These are phyloP conservation scores for Aspergillus jensenii DNA, from an alignment of 2,329 filamentous ascomycete species.

Conservation along the genomic window DNA sequence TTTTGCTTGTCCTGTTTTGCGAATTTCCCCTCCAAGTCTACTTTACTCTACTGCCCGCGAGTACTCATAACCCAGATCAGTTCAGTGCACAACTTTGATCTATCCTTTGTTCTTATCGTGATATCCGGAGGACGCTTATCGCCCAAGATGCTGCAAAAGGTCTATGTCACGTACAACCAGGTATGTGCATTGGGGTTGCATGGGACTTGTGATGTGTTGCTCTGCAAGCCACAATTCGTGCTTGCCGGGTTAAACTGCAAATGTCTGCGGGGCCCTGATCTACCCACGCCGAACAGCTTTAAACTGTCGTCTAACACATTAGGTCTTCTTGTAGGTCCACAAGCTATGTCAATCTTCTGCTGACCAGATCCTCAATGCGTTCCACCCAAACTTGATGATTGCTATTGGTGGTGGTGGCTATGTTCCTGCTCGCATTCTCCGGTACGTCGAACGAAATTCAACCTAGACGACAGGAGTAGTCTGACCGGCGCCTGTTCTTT, in stretches of 20 bases:
- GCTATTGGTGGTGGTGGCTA: conserved; percentile 97
- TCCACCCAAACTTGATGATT: conserved; percentile 95
- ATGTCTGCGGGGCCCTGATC: neutral
- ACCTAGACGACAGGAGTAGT: neutral
- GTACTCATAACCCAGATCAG: neutral
- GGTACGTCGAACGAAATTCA: conserved; percentile 45
- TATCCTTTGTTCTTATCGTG: neutral
- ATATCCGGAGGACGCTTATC: conserved; percentile 1
- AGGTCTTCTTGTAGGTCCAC: conserved; percentile 69
- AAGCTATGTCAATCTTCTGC: conserved; percentile 92
- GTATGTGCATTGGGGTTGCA: conserved; percentile 49
- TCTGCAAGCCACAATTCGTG: neutral
- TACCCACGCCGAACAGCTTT: neutral
- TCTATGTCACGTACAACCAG: conserved; percentile 91
- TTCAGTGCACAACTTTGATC: neutral
- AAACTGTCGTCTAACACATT: conserved; percentile 16
- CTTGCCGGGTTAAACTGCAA: neutral
- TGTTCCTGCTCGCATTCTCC: conserved; percentile 92
- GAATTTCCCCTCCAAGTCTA: neutral
- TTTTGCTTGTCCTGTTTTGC: neutral
- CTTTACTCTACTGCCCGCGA: neutral
- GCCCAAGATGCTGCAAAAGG: conserved; percentile 72
- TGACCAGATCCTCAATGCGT: conserved; percentile 74
- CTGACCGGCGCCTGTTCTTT: neutral
- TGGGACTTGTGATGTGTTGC: neutral